Percentiles rank a stretch among this genome's conserved stretches.
These are phyloP conservation scores for Prunus kanzakura DNA, from an alignment of 306 rosid species.

Conservation along the genomic window DNA sequence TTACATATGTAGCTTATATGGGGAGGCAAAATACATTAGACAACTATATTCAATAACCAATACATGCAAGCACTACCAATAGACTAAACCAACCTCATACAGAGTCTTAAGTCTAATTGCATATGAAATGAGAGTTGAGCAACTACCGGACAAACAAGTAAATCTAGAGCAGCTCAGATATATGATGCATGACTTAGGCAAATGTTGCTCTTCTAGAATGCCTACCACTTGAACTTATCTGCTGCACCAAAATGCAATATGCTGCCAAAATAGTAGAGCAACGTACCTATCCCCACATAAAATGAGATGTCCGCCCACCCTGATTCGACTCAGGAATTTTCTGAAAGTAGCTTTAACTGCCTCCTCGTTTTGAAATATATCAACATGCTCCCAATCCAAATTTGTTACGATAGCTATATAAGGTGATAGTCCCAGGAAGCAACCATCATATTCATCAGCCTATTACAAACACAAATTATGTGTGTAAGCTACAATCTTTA, in stretches of 20 bases:
- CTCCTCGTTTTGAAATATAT: slow-evolving; percentile 26
- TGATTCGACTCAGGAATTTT: slow-evolving; percentile 25
- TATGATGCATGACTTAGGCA: neutral
- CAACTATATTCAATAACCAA: neutral
- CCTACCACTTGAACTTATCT: neutral
- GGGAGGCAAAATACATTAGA: neutral
- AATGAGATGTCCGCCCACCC: slow-evolving; percentile 25
- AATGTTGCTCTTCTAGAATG: neutral
- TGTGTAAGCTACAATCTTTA: neutral
- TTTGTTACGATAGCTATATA: slow-evolving; percentile 20
- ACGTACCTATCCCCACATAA: slow-evolving; percentile 33
- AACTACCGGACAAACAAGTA: neutral
- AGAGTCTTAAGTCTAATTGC: neutral
- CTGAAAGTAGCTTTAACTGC: slow-evolving; percentile 23
- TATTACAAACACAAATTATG: slow-evolving; percentile 1
- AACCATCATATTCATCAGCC: slow-evolving; percentile 40
- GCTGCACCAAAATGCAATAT: neutral
- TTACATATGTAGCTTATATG: neutral
- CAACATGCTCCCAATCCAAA: slow-evolving; percentile 38
- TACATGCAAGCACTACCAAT: neutral
- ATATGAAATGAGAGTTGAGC: neutral
- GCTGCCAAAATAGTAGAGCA: neutral
- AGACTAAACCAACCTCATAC: neutral
- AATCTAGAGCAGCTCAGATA: neutral
- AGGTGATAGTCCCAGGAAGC: slow-evolving; percentile 28